Base-by-base conservation (phyloP, 768 basidiomycete species). In the Naganishia vaughanmartiniae region DNA sequence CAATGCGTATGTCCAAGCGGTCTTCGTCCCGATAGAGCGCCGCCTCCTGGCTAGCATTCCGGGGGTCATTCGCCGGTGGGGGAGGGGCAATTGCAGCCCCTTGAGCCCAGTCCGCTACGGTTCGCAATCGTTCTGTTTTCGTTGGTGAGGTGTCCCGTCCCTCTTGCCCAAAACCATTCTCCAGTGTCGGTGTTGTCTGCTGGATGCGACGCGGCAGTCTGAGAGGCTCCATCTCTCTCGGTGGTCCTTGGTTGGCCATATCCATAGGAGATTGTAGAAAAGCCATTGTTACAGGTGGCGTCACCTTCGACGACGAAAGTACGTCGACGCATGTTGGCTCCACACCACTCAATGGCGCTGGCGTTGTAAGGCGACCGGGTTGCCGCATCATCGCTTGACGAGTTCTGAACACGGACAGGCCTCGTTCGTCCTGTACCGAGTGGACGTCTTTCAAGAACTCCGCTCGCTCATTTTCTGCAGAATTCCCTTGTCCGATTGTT, bases 21-120 rank as follows among this genome's bases (percentile, higher is more conserved):
- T 63, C 60, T 30, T 63, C 60, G 21, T 63, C 60, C 15, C 60
- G 39, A n/a, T 42, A n/a, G 2, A 63, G 39, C 11, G 60, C 60
- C 39, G 60, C 60, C 24, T 63, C 60, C 21, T 63, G 60, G 19
- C 39, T 63, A 34, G 36, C 60, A 21, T 45, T 63, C 14, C 17
- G 60, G 26, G 60, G 60, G n/a, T 63, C 60, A 45, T 26, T 42
- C 12, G 39, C 24, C 4, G 42, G 24, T 1, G 60, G 60, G 14
- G 60, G 60, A 45, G 60, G 36, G 1, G 60, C 60, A 63, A 45
- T 28, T 1, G 60, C 60, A n/a, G 60, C 60, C 21, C 15, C 60
- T 30, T 63, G 60, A 15, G 60, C 60, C 60, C 60, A 63, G 21
- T 30, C 42, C 39, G 36, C 60, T 12, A 63, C 60, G 4, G 28